A percentile compares a stretch with the other conserved stretches of the same genome.
Conservation (phyloP, 768 basidiomycete genomes). For the Trametes coccinea region DNA sequence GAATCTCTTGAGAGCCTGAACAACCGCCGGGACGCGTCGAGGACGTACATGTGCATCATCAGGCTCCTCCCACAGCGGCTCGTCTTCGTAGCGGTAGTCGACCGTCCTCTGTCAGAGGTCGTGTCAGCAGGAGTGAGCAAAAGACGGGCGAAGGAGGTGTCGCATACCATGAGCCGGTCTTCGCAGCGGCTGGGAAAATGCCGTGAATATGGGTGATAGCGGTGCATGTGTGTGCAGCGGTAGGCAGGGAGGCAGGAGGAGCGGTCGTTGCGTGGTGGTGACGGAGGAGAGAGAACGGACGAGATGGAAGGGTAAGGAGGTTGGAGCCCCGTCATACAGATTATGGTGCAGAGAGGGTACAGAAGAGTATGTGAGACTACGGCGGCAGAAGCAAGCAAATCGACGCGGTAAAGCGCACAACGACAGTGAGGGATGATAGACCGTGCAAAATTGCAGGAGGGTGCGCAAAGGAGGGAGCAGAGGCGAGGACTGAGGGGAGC, state of each 20-base stretch:
- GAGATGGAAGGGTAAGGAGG: background rate
- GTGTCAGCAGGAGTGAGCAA: background rate
- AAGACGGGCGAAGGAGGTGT: background rate
- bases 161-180: background rate
- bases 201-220: slow-evolving; percentile 9
- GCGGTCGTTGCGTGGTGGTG: background rate
- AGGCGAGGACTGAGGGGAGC: no score
- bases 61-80: background rate
- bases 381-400: background rate
- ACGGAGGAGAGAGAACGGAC: background rate
- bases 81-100: background rate
- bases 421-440: no score
- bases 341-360: background rate
- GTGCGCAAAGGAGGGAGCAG: no score
- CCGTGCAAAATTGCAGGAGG: no score
- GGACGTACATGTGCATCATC: background rate
- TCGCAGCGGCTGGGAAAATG: background rate
- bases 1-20: background rate
- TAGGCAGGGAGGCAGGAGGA: slow-evolving; percentile 5
- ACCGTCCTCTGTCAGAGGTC: background rate
- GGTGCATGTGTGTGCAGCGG: slow-evolving; percentile 2
- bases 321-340: background rate
- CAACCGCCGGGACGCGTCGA: background rate
- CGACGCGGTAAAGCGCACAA: no score
- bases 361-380: background rate